A percentile compares a stretch with the other conserved stretches of the same genome.
Conservation (phyloP, 129 eudicot genomes). For the Logfia minima region DNA sequence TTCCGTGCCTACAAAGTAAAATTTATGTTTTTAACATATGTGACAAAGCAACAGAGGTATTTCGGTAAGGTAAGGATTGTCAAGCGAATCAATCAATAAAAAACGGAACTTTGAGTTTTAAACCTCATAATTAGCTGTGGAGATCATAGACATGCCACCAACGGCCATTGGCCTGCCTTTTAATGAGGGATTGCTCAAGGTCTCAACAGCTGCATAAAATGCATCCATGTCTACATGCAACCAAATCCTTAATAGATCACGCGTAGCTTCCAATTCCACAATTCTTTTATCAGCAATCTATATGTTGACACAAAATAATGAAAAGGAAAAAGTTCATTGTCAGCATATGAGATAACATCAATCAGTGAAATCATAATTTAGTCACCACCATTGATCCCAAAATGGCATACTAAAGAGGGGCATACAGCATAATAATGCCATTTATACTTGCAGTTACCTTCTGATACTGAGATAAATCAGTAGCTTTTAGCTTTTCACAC, state of each 20-base stretch:
- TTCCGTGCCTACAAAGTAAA: slow-evolving; percentile 73
- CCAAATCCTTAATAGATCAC: slow-evolving; percentile 87
- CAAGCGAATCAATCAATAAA: background rate
- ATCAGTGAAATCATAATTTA: background rate
- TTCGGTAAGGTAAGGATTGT: background rate
- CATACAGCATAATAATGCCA: background rate
- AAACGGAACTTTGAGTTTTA: slow-evolving; percentile 9
- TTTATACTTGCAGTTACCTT: slow-evolving; percentile 46
- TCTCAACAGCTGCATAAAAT: slow-evolving; percentile 96
- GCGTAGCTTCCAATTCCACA: slow-evolving; percentile 75
- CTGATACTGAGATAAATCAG: slow-evolving; percentile 60
- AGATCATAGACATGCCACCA: slow-evolving; percentile 94
- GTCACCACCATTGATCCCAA: background rate
- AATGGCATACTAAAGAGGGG: background rate
- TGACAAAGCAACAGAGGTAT: background rate
- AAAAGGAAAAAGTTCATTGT: background rate
- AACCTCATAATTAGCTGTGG: slow-evolving; percentile 99
- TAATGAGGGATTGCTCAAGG: slow-evolving; percentile 71
- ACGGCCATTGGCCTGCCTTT: slow-evolving; percentile 97
- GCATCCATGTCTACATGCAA: slow-evolving; percentile 99
- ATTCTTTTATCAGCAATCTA: slow-evolving; percentile 83
- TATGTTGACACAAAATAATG: background rate
- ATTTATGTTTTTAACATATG: slow-evolving; percentile 12
- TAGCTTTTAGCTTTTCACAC: slow-evolving; percentile 56
- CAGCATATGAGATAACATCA: background rate